Evolutionary conservation across 176 grass and related monocot species (phyloP).

Genomic region (Microstegium vimineum): DNA sequence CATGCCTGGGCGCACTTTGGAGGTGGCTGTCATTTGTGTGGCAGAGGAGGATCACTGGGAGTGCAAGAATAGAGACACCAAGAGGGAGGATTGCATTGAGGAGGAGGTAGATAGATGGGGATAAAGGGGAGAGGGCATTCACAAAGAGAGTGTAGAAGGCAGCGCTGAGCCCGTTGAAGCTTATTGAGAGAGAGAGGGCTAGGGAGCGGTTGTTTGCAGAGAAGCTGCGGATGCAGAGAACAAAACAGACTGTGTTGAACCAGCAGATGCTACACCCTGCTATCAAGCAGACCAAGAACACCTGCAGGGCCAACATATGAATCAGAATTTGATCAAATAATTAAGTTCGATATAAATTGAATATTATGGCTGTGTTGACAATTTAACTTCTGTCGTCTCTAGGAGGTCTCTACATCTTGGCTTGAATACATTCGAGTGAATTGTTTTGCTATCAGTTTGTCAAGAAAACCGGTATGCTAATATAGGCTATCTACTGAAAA

Average conservation of each 20-base stretch:
- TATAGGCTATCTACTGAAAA: neutral
- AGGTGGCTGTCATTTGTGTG: conserved; percentile 37
- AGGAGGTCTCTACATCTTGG: neutral
- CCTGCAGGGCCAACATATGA: conserved; percentile 31
- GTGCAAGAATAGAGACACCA: conserved; percentile 42
- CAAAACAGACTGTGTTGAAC: conserved; percentile 99
- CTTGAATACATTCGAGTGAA: neutral
- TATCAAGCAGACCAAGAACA: conserved; percentile 77
- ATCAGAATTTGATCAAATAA: neutral
- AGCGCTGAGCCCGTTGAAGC: conserved; percentile 87
- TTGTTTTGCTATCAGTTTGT: neutral
- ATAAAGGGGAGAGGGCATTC: conserved; percentile 40
- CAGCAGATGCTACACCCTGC: conserved; percentile 93
- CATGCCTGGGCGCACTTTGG: conserved; percentile 26
- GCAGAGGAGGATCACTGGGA: conserved; percentile 60
- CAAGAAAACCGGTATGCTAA: neutral
- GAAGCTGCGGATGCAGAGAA: conserved; percentile 82
- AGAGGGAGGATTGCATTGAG: conserved; percentile 74
- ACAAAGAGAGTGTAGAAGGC: conserved; percentile 73
- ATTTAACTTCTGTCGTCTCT: neutral
- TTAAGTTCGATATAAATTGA: neutral
- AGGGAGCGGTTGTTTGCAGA: conserved; percentile 55
- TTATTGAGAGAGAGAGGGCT: conserved; percentile 81
- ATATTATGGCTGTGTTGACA: neutral
- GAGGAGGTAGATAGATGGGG: conserved; percentile 68